phyloP scores from a whole-genome alignment of 1,284 basidiomycete species.

The Lentinus polychrous region DNA sequence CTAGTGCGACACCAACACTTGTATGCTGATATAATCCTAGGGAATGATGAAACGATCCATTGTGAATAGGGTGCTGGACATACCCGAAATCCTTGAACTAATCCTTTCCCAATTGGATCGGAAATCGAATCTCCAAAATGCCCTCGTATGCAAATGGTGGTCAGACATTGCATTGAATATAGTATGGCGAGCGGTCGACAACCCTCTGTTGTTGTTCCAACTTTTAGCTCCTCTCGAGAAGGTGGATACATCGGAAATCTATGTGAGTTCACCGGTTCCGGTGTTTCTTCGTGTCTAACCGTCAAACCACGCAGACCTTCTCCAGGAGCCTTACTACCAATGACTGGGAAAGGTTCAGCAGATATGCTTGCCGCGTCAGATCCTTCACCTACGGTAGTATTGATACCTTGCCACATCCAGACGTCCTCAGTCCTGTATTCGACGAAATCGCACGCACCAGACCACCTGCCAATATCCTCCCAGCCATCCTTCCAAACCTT shows the following conservation, averaged over 20 bases:
- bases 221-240: conserved; percentile 34
- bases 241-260: not conserved
- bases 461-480: conserved; percentile 43
- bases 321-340: conserved; percentile 34
- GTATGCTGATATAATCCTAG: too few relatives aligned
- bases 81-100: conserved; percentile 25
- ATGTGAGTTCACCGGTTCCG: too few relatives aligned
- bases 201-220: conserved; percentile 37
- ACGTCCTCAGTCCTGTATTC: conserved; percentile 26
- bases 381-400: conserved; percentile 15
- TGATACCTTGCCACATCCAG: not conserved
- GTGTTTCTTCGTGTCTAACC: too few relatives aligned
- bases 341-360: conserved; percentile 52
- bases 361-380: conserved; percentile 49
- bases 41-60: not conserved
- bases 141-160: conserved; percentile 24
- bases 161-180: conserved; percentile 23
- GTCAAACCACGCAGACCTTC: conserved; percentile 32
- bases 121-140: conserved; percentile 15
- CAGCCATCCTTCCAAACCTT: conserved; percentile 49
- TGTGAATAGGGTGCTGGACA: conserved; percentile 20
- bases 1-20: too few relatives aligned
- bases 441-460: conserved; percentile 51
- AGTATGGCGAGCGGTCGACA: conserved; percentile 21
- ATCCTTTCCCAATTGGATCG: conserved; percentile 21